Evolutionary conservation across 768 basidiomycete species (phyloP), one percentile per base, ranked within the genome.

Genomic region (Leccinum subgranulosum): DNA sequence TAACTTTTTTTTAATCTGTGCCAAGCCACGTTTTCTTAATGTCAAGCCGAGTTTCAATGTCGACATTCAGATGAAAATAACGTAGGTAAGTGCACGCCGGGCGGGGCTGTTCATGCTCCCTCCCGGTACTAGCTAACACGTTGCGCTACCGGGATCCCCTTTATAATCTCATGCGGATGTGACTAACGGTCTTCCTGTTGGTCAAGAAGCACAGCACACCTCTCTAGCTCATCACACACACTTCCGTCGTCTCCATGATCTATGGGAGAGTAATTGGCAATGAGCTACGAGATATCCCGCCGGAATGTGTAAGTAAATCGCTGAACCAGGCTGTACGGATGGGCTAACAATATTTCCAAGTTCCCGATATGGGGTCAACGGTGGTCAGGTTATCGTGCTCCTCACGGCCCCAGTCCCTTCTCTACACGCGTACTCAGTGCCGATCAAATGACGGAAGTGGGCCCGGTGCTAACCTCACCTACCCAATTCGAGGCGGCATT

Each of bases 281-380:
- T 47, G 71, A 73, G 47, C 67, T 72, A 28, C 63, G 72, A 48
- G 65, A 63, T 46, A 53, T 72, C 49, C 72, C 72, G 0, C 70
- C 60, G 11, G 69, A 64, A 52, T 64, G 56, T 54, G 71, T 69
- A 49, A 67, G 72, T 62, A 49, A 33, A 6, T 53, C 48, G 39
- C 49, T 54, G 19, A 52, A 31, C 19, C 10, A 17, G 17, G 29
- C 34, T 55, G 19, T 21, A 12, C 49, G 28, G 28, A 27, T 39
- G 47, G 46, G 48, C 57, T 69, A 45, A 67, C 54, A 33, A 34
- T 33, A 15, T 33, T 39, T 49, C 27, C 51, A 64, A 71, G 70
- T 59, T 73, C 31, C 66, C 69, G 15, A 56, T 71, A 55, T 73
- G 72, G 72, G 72, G 72, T 57, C 68, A 70, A 53, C 66, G 70